Base-by-base conservation (phyloP, 139 green algal genomes). In the Chlorella vulgaris region DNA sequence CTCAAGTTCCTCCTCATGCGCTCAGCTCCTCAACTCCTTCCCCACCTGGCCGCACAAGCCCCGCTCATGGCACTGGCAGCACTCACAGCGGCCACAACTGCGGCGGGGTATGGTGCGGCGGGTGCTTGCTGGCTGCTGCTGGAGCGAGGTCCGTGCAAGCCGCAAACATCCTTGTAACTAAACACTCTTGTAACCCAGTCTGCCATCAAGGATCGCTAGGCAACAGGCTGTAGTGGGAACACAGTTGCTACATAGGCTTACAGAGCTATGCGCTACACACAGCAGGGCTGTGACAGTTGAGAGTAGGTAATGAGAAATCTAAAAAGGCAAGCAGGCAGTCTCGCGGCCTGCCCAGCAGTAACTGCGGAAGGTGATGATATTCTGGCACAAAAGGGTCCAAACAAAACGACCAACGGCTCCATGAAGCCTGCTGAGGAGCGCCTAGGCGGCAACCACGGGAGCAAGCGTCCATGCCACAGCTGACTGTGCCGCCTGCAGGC, bases 381-480 rank as follows among this genome's bases (percentile, higher is more conserved):
- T n/a, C n/a, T n/a, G n/a, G 10, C 47, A 58, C 10, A 10, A 58
- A 58, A 10, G 15, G 15, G 47, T 58, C 47, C 47, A 58, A 10
- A 15, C 47, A 58, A 58, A 15, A 58, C 10, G 15, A 15, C 10
- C 13, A 24, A 15, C 22, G 28, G 55, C 55, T 31, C 18, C 55
- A 28, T 31, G 18, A 65, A 21, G 21, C 55, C 5, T 31, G 55
- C 55, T 21, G 55, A 15, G n/a, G 50, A 15, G 13, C 10, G 47
- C 47, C 47, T 33, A 78, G 24, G 13, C 31, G 33, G 67, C 71
- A 33, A 78, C 71, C 4, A 38, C 39, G 21, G 71, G 71, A 4
- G 51, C 71, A 1, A 78, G 51, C 51, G 71, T 47, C 71, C 71
- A 78, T 4, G 31, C 35, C 24, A 78, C 18, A 21, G 71, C 71